These are phyloP conservation scores for Gnomoniopsis sp. DNA, from an alignment of 2,329 filamentous ascomycete genomes.

Conservation along the genomic window DNA sequence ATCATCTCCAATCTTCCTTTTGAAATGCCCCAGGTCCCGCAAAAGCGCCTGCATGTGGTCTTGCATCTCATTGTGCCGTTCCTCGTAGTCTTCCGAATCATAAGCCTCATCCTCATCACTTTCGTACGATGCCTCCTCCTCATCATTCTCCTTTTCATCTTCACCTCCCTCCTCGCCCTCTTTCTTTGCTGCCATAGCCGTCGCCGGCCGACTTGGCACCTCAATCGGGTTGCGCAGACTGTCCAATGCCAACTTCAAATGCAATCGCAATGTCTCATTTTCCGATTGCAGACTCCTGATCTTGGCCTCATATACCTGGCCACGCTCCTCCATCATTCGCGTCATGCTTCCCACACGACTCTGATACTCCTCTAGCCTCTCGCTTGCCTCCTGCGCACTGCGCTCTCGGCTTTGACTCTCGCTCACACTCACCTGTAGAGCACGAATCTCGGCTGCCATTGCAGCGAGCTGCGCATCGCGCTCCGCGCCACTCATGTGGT, in stretches of 20 bases:
- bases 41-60: constrained; percentile 82
- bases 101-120: constrained; percentile 57
- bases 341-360: constrained; percentile 86
- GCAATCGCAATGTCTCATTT: constrained; percentile 83
- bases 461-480: constrained; percentile 89
- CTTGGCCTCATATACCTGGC: constrained; percentile 88
- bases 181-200: constrained; percentile 23
- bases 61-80: constrained; percentile 65
- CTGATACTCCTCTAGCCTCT: constrained; percentile 92
- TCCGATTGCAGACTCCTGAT: constrained; percentile 85
- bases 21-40: constrained; percentile 75
- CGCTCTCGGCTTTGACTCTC: constrained; percentile 67
- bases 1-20: constrained; percentile 83
- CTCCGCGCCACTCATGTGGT: constrained; percentile 86
- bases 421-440: constrained; percentile 72
- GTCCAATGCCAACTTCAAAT: constrained; percentile 81
- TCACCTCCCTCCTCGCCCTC: constrained; percentile 19
- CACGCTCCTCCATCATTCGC: constrained; percentile 90
- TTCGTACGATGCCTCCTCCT: constrained; percentile 36
- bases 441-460: constrained; percentile 93
- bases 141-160: constrained; percentile 17
- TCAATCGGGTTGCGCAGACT: constrained; percentile 87
- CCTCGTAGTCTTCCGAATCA: constrained; percentile 46
- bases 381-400: constrained; percentile 73
- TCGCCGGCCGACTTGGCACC: constrained; percentile 32